Percentiles rank a stretch among this genome's conserved stretches.
Evolutionary conservation across 768 basidiomycete species (phyloP).

Genomic region (Chalciporus chontae): DNA sequence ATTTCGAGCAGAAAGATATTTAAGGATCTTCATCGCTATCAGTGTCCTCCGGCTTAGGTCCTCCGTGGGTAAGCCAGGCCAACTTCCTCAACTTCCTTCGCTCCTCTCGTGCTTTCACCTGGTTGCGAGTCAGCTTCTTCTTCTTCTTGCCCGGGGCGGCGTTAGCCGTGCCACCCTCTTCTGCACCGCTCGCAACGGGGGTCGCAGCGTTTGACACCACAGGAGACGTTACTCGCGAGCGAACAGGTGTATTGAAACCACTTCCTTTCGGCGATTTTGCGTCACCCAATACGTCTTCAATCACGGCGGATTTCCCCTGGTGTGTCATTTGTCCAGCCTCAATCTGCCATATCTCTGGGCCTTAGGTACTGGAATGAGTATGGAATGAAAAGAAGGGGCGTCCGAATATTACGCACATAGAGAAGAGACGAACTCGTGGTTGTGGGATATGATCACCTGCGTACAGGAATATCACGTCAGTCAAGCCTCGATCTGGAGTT

Average conservation of each 20-base stretch:
- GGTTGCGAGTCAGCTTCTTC: slow-evolving; percentile 89
- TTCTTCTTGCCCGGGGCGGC: slow-evolving; percentile 59
- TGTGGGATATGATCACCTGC: slow-evolving; percentile 95
- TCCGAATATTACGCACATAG: slow-evolving; percentile 54
- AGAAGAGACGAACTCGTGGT: slow-evolving; percentile 81
- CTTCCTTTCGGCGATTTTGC: slow-evolving; percentile 67
- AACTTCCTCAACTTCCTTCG: slow-evolving; percentile 76
- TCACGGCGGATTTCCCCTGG: slow-evolving; percentile 81
- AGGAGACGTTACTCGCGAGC: slow-evolving; percentile 70
- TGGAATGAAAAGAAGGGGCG: slow-evolving; percentile 10
- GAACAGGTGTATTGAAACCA: slow-evolving; percentile 64
- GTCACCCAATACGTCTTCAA: slow-evolving; percentile 82
- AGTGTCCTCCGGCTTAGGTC: slow-evolving; percentile 79
- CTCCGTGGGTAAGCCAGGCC: slow-evolving; percentile 79
- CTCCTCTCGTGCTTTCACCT: slow-evolving; percentile 86
- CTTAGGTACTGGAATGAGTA: slow-evolving; percentile 35
- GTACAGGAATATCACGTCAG: slow-evolving; percentile 16
- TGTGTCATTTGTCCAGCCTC: slow-evolving; percentile 81
- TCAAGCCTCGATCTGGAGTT: slow-evolving; percentile 9
- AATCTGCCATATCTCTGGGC: slow-evolving; percentile 94
- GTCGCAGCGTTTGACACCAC: slow-evolving; percentile 68
- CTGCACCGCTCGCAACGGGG: slow-evolving; percentile 75
- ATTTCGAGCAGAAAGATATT: not conserved
- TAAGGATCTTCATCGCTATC: slow-evolving; percentile 51
- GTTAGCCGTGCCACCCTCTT: slow-evolving; percentile 47